These are phyloP conservation scores for Eimeria acervulina DNA, from an alignment of 169 alveolate genomes.

Conservation along the genomic window DNA sequence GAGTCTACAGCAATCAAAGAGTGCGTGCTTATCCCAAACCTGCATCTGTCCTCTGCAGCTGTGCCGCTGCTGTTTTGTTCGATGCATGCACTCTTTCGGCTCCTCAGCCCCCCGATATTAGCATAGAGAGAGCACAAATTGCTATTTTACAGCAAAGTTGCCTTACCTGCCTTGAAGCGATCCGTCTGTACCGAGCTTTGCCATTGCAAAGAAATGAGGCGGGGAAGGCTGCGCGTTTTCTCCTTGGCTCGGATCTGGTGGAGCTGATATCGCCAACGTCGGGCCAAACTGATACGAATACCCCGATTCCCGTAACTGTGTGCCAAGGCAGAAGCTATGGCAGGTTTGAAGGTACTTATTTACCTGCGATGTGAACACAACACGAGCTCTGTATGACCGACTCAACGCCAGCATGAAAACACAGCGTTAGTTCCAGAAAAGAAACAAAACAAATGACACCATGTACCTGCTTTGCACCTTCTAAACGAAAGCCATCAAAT, in stretches of 20 bases:
- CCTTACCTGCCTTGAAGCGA: conserved; percentile 90
- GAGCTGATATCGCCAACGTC: conserved; percentile 90
- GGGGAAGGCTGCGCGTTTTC: conserved; percentile 74
- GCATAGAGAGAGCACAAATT: neutral
- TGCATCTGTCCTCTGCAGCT: neutral
- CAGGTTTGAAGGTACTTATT: conserved; percentile 92
- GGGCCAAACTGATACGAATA: conserved; percentile 95
- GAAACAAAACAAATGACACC: neutral
- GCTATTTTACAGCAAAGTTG: neutral
- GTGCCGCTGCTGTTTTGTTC: neutral
- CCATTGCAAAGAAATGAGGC: conserved; percentile 82
- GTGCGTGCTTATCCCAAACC: neutral
- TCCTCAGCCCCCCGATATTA: neutral
- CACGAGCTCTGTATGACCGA: neutral
- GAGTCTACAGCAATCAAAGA: conserved; percentile 20
- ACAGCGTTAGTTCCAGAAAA: neutral
- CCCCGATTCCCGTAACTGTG: conserved; percentile 88
- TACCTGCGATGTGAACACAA: conserved; percentile 76
- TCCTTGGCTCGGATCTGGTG: conserved; percentile 78
- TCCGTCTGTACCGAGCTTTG: conserved; percentile 87
- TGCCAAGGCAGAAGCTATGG: conserved; percentile 93
- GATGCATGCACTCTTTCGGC: neutral
- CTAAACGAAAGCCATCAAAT: conserved; percentile 95
- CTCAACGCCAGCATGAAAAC: neutral
- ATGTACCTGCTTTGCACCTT: conserved; percentile 90